Percentiles rank a stretch among this genome's conserved stretches.
Evolutionary conservation across 495 filamentous ascomycete species (phyloP).

Genomic region (Corynascus novoguineensis): DNA sequence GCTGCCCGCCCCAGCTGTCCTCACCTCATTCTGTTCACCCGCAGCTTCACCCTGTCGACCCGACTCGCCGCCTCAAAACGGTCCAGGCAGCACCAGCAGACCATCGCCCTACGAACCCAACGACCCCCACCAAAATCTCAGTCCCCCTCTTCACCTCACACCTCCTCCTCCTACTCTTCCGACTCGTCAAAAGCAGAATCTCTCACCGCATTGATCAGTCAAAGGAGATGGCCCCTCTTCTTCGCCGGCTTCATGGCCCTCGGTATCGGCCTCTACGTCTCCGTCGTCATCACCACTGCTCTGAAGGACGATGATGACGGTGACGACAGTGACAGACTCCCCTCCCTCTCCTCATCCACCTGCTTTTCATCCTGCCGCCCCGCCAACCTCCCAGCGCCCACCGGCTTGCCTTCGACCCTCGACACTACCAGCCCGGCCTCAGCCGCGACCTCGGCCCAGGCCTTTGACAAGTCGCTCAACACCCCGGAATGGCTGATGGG

Average conservation of each 20-base stretch:
- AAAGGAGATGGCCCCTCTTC: constrained; percentile 26
- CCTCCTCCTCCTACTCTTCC: background rate
- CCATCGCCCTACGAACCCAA: background rate
- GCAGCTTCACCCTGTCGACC: constrained; percentile 11
- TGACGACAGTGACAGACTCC: background rate
- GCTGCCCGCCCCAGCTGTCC: background rate
- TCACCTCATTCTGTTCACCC: background rate
- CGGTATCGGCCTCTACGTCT: constrained; percentile 27
- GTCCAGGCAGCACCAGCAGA: background rate
- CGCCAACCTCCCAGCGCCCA: constrained; percentile 1
- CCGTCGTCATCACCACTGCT: constrained; percentile 29
- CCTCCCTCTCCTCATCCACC: background rate
- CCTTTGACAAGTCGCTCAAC: constrained; percentile 38
- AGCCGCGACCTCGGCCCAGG: constrained; percentile 11
- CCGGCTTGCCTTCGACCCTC: constrained; percentile 16
- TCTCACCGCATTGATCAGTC: constrained; percentile 17
- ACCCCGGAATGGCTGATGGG: constrained; percentile 62
- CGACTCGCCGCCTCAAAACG: constrained; percentile 5
- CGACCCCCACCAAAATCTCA: background rate
- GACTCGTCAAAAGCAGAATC: constrained; percentile 6
- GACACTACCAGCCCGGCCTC: constrained; percentile 4
- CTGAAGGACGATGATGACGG: constrained; percentile 10
- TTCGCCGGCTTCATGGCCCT: constrained; percentile 22
- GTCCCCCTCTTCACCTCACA: background rate
- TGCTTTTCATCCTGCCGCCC: background rate